phyloP scores from a whole-genome alignment of 805 yeast species.

The Hanseniaspora clermontiae region DNA sequence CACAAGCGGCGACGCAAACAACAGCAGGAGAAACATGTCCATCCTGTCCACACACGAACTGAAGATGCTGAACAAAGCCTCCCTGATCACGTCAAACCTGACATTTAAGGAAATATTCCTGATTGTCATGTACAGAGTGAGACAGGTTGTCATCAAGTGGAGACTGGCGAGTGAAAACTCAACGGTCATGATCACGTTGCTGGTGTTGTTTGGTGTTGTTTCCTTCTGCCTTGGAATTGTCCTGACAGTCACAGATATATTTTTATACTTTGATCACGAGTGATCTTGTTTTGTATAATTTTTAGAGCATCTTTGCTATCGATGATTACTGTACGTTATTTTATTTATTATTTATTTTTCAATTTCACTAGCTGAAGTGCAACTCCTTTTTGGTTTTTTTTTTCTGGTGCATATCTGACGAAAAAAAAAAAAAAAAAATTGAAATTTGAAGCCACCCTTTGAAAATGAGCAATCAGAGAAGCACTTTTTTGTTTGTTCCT shows the following conservation, averaged over 20 bases:
- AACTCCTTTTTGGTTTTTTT: too few relatives aligned
- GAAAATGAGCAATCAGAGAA: not conserved
- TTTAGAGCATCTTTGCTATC: too few relatives aligned
- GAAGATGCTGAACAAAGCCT: not conserved
- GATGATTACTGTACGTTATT: not conserved
- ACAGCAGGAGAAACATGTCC: slow-evolving; percentile 11
- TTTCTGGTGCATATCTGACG: too few relatives aligned
- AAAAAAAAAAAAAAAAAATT: not conserved
- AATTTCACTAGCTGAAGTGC: too few relatives aligned
- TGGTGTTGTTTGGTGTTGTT: slow-evolving; percentile 14
- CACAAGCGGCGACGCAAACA: not conserved
- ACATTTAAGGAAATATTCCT: slow-evolving; percentile 1
- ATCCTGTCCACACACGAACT: slow-evolving; percentile 7
- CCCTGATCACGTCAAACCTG: slow-evolving; percentile 1
- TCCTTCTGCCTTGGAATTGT: slow-evolving; percentile 12
- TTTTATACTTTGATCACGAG: slow-evolving; percentile 6
- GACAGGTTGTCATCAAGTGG: slow-evolving; percentile 15
- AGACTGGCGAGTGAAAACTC: slow-evolving; percentile 14
- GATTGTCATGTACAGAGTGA: slow-evolving; percentile 13
- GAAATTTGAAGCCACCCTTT: not conserved
- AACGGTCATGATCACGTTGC: slow-evolving; percentile 10
- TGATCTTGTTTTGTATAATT: not conserved
- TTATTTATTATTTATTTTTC: not conserved
- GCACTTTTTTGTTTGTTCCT: not conserved
- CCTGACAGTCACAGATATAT: slow-evolving; percentile 15